Base-by-base conservation (phyloP, 768 basidiomycete species). In the Podaxis sp. region DNA sequence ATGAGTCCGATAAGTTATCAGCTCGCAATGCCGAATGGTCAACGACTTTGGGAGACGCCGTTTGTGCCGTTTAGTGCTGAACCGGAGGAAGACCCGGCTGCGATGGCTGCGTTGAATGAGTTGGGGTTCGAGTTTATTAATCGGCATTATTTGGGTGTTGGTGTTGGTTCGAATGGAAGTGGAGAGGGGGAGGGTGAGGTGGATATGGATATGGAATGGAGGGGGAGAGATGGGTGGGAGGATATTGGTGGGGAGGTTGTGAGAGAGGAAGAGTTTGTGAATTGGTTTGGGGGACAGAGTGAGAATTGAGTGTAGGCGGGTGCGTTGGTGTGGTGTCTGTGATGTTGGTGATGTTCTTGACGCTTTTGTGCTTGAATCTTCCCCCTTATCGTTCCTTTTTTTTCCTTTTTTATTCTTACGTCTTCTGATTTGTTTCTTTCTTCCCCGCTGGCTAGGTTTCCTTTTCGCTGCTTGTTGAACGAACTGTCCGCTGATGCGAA, bases 21-120 rank as follows among this genome's bases (percentile, higher is more conserved):
- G 17, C 22, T 55, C n/a, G 60, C 60, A 4, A 62, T 62, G 60
- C 60, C 60, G 6, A 62, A 62, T 17, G 60, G 60, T 24, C 53
- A 56, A 26, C 17, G 41, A 17, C 28, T 62, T 5, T 54, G 60
- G 53, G 30, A 62, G 22, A 55, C 26, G 17, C 60, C 60, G 8
- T 62, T 62, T 22, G 40, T 62, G 30, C 60, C 60, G 10, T 55
- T 62, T 22, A 62, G 44, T 46, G 11, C 22, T 46, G 60, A 22
- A 1, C 38, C 52, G 12, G 60, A 48, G 30, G 53, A 55, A 3
- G 44, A 54, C 28, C 37, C 37, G 3, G 38, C 37, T 26, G 40
- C 15, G 8, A 55, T 48, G 40, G 33, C 41, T n/a, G 52, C 52
- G 40, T 46, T 62, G 40, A 54, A 37, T 37, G 60, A 62, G 33